These are phyloP conservation scores for Cubamyces sp. DNA, from an alignment of 768 basidiomycete genomes.

Conservation along the genomic window DNA sequence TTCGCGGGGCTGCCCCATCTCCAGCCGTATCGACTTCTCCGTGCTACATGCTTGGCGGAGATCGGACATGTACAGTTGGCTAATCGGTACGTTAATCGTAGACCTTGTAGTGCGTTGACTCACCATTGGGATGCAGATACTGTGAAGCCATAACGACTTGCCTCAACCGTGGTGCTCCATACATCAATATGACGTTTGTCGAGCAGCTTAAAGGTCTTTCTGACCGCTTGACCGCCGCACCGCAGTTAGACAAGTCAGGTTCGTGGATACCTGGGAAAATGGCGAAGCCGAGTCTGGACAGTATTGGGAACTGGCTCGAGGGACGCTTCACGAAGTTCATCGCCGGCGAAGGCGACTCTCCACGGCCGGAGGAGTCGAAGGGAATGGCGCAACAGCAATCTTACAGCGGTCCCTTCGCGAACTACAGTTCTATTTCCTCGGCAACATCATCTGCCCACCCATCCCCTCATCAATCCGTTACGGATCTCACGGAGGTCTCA, in stretches of 20 bases:
- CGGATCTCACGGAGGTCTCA: constrained; percentile 42
- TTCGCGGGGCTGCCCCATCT: constrained; percentile 84
- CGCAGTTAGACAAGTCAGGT: constrained; percentile 72
- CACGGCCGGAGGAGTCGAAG: constrained; percentile 40
- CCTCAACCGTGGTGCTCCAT: constrained; percentile 64
- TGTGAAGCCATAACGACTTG: constrained; percentile 85
- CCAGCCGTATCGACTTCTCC: constrained; percentile 84
- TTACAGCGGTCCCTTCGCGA: constrained; percentile 83
- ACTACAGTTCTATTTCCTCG: constrained; percentile 92
- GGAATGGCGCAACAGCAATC: constrained; percentile 45
- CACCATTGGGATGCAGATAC: constrained; percentile 60
- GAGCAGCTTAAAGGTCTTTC: constrained; percentile 79
- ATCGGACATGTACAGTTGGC: constrained; percentile 78
- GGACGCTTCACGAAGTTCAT: constrained; percentile 93
- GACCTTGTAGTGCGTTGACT: neutral
- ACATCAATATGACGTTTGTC: constrained; percentile 65
- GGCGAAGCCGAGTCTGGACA: constrained; percentile 89
- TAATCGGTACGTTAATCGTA: constrained; percentile 56
- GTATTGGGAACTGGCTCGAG: constrained; percentile 90
- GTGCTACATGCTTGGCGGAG: constrained; percentile 78
- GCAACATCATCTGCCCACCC: constrained; percentile 72
- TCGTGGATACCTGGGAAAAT: constrained; percentile 91
- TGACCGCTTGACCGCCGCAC: constrained; percentile 75
- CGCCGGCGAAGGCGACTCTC: constrained; percentile 80
- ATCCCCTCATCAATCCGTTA: constrained; percentile 68